Percentiles rank a stretch among this genome's conserved stretches.
Evolutionary conservation across 202 grass and related monocot species (phyloP).

Genomic region (Bolboschoenoplectus hybrid): DNA sequence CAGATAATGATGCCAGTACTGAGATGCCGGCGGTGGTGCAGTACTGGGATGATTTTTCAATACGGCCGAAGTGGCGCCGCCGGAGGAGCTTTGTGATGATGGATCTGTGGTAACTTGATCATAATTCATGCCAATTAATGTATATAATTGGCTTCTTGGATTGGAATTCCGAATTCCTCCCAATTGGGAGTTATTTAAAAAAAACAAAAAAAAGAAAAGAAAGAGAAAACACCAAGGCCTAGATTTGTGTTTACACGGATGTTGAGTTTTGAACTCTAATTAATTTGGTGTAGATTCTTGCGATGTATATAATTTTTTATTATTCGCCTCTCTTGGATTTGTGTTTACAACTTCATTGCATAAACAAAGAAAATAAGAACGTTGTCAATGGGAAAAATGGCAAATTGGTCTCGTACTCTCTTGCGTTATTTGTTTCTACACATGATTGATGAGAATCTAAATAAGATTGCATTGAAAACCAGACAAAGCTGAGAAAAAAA

Average conservation of each 20-base stretch:
- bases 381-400: slow-evolving; percentile 8
- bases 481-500: neutral
- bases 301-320: slow-evolving; percentile 29
- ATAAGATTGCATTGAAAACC: slow-evolving; percentile 4
- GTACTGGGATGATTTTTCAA: slow-evolving; percentile 29
- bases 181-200: slow-evolving; percentile 2
- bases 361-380: neutral
- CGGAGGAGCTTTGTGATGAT: slow-evolving; percentile 39
- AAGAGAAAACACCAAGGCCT: neutral
- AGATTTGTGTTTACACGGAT: slow-evolving; percentile 19
- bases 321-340: neutral
- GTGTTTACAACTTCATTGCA: neutral
- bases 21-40: slow-evolving; percentile 34
- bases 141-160: neutral
- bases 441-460: neutral
- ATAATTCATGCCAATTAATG: neutral
- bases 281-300: slow-evolving; percentile 30
- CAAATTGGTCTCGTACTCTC: neutral
- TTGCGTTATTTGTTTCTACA: neutral
- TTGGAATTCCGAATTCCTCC: slow-evolving; percentile 2
- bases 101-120: slow-evolving; percentile 40
- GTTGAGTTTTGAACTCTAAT: neutral
- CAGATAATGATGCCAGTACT: neutral
- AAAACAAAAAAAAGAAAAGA: neutral
- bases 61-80: slow-evolving; percentile 32